Evolutionary conservation across 164 flowering plant species (phyloP).

Genomic region (Umbilicus rupestris): DNA sequence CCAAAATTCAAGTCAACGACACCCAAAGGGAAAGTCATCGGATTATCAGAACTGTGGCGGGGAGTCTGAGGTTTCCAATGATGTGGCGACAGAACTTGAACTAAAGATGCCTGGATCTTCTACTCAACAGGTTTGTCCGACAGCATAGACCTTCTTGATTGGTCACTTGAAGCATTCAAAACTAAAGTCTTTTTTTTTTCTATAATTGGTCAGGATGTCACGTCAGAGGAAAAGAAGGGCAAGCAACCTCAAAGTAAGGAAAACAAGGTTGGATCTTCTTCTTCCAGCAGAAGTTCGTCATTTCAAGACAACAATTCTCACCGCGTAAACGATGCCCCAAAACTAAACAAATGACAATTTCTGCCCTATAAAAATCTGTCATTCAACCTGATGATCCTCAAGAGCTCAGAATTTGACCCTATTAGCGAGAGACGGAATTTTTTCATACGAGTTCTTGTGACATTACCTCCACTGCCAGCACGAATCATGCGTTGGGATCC

Average conservation of each 20-base stretch:
- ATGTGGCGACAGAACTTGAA: constrained; percentile 33
- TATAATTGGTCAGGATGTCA: constrained; percentile 22
- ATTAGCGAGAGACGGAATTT: background rate
- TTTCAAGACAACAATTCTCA: constrained; percentile 16
- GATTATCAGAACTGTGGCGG: constrained; percentile 21
- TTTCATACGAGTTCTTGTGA: background rate
- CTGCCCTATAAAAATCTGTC: no score
- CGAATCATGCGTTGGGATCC: background rate
- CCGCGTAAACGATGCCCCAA: background rate
- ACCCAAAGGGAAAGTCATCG: constrained; percentile 27
- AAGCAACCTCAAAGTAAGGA: constrained; percentile 18
- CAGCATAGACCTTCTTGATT: background rate
- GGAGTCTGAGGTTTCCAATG: constrained; percentile 21
- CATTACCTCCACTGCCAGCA: background rate
- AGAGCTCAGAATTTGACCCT: background rate
- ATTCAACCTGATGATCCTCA: background rate
- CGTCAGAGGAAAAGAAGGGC: constrained; percentile 17
- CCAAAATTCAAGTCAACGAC: constrained; percentile 44
- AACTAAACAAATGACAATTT: background rate
- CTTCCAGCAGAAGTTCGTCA: constrained; percentile 34
- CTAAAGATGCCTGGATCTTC: constrained; percentile 39
- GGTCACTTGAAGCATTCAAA: background rate
- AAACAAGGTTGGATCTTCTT: constrained; percentile 20
- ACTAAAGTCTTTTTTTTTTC: background rate
- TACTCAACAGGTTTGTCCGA: constrained; percentile 22